These are phyloP conservation scores for Pontederia crassipes DNA, from an alignment of 176 grass and related monocot species.

Conservation along the genomic window DNA sequence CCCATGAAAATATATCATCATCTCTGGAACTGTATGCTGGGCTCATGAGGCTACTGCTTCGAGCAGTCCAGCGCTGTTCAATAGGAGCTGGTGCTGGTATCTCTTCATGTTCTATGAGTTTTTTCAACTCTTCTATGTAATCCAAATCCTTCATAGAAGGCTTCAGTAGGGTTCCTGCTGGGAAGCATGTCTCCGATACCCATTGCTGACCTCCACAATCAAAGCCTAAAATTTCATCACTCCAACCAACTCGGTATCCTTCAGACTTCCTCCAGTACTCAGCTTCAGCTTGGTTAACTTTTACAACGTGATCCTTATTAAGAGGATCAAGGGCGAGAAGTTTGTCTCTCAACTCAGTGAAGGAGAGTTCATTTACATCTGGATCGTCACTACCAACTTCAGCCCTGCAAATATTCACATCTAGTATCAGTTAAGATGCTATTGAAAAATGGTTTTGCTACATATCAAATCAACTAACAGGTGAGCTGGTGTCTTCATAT, in stretches of 20 bases:
- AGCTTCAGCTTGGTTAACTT: conserved; percentile 87
- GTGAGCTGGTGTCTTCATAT: neutral
- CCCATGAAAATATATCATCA: conserved; percentile 92
- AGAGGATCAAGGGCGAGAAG: conserved; percentile 81
- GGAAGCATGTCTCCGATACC: conserved; percentile 85
- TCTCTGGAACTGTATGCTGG: conserved; percentile 58
- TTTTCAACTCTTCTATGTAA: conserved; percentile 55
- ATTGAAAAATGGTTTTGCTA: conserved; percentile 23
- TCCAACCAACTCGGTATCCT: conserved; percentile 88
- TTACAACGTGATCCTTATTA: conserved; percentile 68
- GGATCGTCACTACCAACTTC: conserved; percentile 48
- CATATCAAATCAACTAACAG: conserved; percentile 4
- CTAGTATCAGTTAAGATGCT: conserved; percentile 13
- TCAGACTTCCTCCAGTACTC: conserved; percentile 95
- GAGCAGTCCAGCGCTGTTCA: conserved; percentile 80
- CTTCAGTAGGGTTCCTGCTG: conserved; percentile 57
- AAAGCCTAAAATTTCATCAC: conserved; percentile 93
- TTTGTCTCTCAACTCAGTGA: conserved; percentile 79
- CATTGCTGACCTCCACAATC: conserved; percentile 97
- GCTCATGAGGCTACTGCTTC: conserved; percentile 69
- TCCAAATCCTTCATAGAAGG: conserved; percentile 88
- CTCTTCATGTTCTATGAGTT: conserved; percentile 66
- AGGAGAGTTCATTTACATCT: conserved; percentile 59
- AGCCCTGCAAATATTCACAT: conserved; percentile 68
- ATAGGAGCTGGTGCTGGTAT: conserved; percentile 79